phyloP scores from a whole-genome alignment of 2,329 filamentous ascomycete species.

The Fusarium sarcochroum region DNA sequence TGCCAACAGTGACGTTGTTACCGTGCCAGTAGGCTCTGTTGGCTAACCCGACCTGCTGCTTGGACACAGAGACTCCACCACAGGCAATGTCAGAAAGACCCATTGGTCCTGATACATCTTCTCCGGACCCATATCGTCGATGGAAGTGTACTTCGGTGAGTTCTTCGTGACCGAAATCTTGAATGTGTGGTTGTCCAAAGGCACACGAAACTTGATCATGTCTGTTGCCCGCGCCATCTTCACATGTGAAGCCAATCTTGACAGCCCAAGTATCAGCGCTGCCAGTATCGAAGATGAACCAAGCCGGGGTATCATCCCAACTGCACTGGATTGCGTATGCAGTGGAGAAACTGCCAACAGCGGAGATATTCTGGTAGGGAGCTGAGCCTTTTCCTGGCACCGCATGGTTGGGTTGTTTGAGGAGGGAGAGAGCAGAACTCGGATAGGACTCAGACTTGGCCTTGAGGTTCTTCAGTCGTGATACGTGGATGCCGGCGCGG shows the following conservation, averaged over 20 bases:
- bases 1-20: constrained; percentile 65
- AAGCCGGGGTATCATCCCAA: constrained; percentile 57
- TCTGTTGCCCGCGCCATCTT: constrained; percentile 52
- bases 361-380: constrained; percentile 56
- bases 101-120: constrained; percentile 63
- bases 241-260: constrained; percentile 58
- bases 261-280: constrained; percentile 67
- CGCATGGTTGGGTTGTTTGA: constrained; percentile 41
- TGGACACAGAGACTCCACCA: constrained; percentile 59
- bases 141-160: constrained; percentile 62
- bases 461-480: constrained; percentile 53
- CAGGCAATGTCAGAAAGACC: constrained; percentile 62
- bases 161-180: constrained; percentile 57
- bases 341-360: constrained; percentile 57
- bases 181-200: constrained; percentile 58
- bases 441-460: constrained; percentile 25
- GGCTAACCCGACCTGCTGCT: constrained; percentile 64
- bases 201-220: constrained; percentile 54
- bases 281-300: constrained; percentile 65
- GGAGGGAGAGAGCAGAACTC: constrained; percentile 51
- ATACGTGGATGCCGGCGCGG: constrained; percentile 49
- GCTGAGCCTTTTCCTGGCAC: constrained; percentile 28
- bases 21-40: constrained; percentile 66
- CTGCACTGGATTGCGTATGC: constrained; percentile 59
- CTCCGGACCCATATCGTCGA: constrained; percentile 64